These are phyloP conservation scores for apple (Malus domestica) DNA, from an alignment of 306 rosid species.

Conservation along the genomic window DNA sequence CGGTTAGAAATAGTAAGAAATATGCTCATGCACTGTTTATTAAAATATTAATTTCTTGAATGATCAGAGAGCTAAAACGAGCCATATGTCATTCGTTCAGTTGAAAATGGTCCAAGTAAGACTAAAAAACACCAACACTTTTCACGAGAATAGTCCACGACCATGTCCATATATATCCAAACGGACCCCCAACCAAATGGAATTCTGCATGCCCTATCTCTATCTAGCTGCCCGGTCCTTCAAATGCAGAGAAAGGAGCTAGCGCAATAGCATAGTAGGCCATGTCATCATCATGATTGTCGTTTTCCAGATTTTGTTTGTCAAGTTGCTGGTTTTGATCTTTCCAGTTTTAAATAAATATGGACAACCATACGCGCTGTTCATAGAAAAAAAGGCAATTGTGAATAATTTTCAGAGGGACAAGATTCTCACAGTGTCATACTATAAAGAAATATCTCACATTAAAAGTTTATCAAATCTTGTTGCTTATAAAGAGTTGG, in stretches of 20 bases:
- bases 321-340: neutral
- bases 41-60: no score
- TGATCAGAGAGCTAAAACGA: no score
- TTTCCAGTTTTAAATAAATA: neutral
- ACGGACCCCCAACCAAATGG: neutral
- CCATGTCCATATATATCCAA: neutral
- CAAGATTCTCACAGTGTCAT: neutral
- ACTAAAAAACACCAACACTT: neutral
- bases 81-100: fast-evolving
- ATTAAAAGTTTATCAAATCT: neutral
- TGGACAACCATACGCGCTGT: neutral
- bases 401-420: neutral
- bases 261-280: neutral
- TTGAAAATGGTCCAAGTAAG: neutral
- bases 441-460: neutral
- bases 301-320: neutral
- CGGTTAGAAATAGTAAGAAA: no score
- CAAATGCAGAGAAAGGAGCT: neutral
- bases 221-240: neutral
- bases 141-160: neutral
- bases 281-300: neutral
- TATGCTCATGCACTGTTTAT: no score
- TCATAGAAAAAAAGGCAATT: neutral
- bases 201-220: neutral
- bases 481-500: neutral